A percentile compares a stretch with the other conserved stretches of the same genome.
Evolutionary conservation across 441 rosid species (phyloP).

Genomic region (Caryocar brasiliense): DNA sequence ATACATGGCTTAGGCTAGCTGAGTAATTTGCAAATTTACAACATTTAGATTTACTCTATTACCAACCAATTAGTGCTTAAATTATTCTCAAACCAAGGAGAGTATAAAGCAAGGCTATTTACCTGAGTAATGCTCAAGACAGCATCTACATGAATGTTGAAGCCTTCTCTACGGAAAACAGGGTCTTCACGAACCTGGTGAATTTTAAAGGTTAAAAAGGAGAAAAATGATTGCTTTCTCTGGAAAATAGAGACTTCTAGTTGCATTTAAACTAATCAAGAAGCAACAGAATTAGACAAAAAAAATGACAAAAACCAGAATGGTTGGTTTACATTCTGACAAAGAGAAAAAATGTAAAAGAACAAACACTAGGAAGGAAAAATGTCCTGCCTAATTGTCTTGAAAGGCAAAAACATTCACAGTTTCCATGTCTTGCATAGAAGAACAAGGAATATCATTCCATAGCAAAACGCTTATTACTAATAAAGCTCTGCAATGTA

Average conservation of each 20-base stretch:
- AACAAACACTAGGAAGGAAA: not conserved
- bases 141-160: constrained; percentile 82
- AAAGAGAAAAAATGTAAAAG: not conserved
- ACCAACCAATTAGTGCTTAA: not conserved
- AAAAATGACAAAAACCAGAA: not conserved
- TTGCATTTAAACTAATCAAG: too few species aligned
- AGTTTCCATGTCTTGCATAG: too few species aligned
- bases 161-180: constrained; percentile 90
- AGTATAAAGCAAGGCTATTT: constrained; percentile 1
- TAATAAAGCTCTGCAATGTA: too few species aligned
- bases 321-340: not conserved
- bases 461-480: too few species aligned
- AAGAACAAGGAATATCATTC: too few species aligned
- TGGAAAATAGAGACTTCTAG: too few species aligned
- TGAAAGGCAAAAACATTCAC: not conserved
- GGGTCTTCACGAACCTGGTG: constrained; percentile 87
- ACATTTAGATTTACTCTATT: not conserved
- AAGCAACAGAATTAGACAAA: too few species aligned
- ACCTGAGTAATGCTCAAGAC: constrained; percentile 85
- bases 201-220: not conserved
- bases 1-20: too few species aligned
- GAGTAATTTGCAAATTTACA: not conserved
- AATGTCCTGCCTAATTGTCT: not conserved
- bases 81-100: not conserved
- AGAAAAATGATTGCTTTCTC: constrained; percentile 1